These are phyloP conservation scores for Raphanus sativus DNA, from an alignment of 345 rosid genomes.

Conservation along the genomic window DNA sequence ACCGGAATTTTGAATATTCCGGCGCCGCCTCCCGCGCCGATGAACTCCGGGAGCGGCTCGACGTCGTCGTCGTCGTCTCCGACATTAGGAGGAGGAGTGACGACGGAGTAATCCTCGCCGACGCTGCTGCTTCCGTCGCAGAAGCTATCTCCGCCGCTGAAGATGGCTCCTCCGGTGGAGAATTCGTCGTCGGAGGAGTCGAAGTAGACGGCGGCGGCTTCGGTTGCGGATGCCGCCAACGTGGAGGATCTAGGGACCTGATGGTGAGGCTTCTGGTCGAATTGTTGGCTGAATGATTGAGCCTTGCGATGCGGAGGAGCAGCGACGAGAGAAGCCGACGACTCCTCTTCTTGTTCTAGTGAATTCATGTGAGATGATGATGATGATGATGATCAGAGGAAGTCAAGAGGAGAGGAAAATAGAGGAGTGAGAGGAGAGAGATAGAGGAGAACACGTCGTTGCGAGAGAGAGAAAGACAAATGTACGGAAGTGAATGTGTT, in stretches of 20 bases:
- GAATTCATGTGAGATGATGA: conserved; percentile 29
- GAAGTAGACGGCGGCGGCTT: conserved; percentile 29
- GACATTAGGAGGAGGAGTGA: conserved; percentile 27
- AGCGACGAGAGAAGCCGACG: conserved; percentile 38
- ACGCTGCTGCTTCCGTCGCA: not conserved
- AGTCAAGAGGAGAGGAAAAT: not conserved
- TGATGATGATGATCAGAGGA: not conserved
- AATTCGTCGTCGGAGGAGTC: conserved; percentile 56
- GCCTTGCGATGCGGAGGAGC: conserved; percentile 50
- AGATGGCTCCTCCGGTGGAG: conserved; percentile 29
- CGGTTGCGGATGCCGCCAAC: conserved; percentile 12
- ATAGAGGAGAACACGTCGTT: conserved; percentile 35
- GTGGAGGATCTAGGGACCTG: conserved; percentile 33
- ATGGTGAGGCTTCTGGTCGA: conserved; percentile 40
- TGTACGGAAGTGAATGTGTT: conserved; percentile 37
- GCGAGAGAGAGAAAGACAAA: conserved; percentile 20
- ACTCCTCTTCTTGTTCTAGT: conserved; percentile 50
- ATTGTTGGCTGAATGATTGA: conserved; percentile 62
- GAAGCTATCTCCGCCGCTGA: not conserved
- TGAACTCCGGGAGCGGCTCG: conserved; percentile 58
- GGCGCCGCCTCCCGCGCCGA: conserved; percentile 49
- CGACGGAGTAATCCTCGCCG: conserved; percentile 34
- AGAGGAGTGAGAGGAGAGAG: conserved; percentile 20
- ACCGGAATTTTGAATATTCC: conserved; percentile 62
- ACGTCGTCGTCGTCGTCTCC: conserved; percentile 18